phyloP scores from a whole-genome alignment of 768 basidiomycete genomes.

The Coprinopsis strossmayeri region DNA sequence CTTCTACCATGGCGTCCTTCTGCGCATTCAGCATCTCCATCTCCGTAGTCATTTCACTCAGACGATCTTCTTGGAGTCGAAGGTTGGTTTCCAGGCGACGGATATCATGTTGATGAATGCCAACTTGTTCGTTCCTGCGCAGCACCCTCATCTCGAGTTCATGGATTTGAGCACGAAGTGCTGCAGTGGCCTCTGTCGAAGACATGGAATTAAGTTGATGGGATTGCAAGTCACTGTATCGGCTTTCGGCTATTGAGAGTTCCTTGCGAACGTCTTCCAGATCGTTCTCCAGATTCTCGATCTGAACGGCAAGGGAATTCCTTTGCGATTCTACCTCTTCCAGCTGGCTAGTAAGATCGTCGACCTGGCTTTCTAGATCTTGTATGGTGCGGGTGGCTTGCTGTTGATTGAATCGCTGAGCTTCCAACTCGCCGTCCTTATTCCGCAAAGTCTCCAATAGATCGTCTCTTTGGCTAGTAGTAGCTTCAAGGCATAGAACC shows the following conservation, averaged over 20 bases:
- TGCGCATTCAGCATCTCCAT: slow-evolving; percentile 58
- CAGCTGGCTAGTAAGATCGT: slow-evolving; percentile 37
- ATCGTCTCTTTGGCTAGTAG: slow-evolving; percentile 30
- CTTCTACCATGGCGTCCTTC: slow-evolving; percentile 79
- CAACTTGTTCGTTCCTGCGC: slow-evolving; percentile 68
- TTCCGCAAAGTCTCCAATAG: slow-evolving; percentile 26
- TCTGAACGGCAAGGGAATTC: slow-evolving; percentile 56
- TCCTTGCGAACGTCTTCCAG: slow-evolving; percentile 46
- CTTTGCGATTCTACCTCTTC: slow-evolving; percentile 61
- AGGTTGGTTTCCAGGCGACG: slow-evolving; percentile 70
- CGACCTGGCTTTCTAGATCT: slow-evolving; percentile 36
- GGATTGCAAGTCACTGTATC: slow-evolving; percentile 56
- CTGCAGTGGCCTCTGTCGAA: slow-evolving; percentile 43
- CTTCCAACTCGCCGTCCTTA: slow-evolving; percentile 24
- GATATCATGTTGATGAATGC: slow-evolving; percentile 75
- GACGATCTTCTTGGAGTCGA: slow-evolving; percentile 65
- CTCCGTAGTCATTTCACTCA: slow-evolving; percentile 64
- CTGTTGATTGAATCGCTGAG: slow-evolving; percentile 26
- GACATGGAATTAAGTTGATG: slow-evolving; percentile 65
- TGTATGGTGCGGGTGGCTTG: slow-evolving; percentile 31
- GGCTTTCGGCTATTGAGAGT: slow-evolving; percentile 47
- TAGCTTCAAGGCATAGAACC: slow-evolving; percentile 28
- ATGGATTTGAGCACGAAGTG: slow-evolving; percentile 58
- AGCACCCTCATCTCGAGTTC: slow-evolving; percentile 62
- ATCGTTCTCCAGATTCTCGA: slow-evolving; percentile 58